phyloP scores from a whole-genome alignment of 2,329 filamentous ascomycete species.

The Neophaeococcomyces mojaviensis region DNA sequence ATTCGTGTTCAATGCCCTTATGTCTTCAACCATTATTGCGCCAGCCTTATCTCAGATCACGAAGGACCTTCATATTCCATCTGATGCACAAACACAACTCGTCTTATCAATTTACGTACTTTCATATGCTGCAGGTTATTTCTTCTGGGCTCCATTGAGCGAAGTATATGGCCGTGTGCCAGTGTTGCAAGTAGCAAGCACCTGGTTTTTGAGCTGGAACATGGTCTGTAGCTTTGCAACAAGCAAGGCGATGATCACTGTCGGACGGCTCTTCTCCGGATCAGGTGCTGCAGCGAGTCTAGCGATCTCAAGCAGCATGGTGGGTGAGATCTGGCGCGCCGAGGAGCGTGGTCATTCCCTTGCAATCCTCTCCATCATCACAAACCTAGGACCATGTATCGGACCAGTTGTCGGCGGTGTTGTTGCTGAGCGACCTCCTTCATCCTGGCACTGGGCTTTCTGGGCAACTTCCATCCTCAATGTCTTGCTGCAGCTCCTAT shows the following conservation, averaged over 20 bases:
- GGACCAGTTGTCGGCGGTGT: slow-evolving; percentile 57
- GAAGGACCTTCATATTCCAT: slow-evolving; percentile 33
- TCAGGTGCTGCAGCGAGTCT: slow-evolving; percentile 45
- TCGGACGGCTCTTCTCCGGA: slow-evolving; percentile 44
- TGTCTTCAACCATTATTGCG: slow-evolving; percentile 48
- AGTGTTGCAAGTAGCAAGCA: slow-evolving; percentile 41
- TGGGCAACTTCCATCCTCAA: slow-evolving; percentile 54
- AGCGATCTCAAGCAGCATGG: slow-evolving; percentile 33
- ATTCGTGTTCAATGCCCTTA: slow-evolving; percentile 50
- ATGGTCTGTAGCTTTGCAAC: slow-evolving; percentile 45
- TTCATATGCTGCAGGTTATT: slow-evolving; percentile 37
- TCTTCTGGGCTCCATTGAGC: slow-evolving; percentile 39
- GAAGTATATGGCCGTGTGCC: slow-evolving; percentile 43
- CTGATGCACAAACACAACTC: slow-evolving; percentile 4
- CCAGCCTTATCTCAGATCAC: slow-evolving; percentile 41
- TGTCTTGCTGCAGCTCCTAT: slow-evolving; percentile 49
- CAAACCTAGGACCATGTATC: slow-evolving; percentile 44
- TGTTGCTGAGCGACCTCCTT: slow-evolving; percentile 38
- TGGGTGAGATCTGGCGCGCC: slow-evolving; percentile 47
- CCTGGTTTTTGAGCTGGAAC: slow-evolving; percentile 47
- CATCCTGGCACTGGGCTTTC: slow-evolving; percentile 21
- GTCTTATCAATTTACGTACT: slow-evolving; percentile 38
- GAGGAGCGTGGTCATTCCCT: slow-evolving; percentile 53
- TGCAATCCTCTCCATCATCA: slow-evolving; percentile 51
- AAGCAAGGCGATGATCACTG: slow-evolving; percentile 41